Evolutionary conservation across 2,329 filamentous ascomycete species (phyloP), one percentile per base, ranked within the genome.

Genomic region (Magnaporthiopsis incrustans): DNA sequence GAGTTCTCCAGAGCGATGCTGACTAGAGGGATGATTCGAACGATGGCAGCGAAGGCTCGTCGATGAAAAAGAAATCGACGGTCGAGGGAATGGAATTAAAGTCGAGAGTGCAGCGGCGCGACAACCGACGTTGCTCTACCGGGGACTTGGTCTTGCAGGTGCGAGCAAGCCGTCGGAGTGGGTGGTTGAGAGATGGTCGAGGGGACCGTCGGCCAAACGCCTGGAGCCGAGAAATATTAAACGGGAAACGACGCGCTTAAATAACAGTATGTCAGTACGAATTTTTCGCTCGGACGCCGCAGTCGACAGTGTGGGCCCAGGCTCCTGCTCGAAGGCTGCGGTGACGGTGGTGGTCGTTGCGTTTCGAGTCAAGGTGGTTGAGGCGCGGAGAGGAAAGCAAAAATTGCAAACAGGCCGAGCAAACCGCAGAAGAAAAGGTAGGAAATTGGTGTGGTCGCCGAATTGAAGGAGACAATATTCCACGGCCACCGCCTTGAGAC

Each of bases 1-100:
- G 67, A 8, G 59, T 61, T 59, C 60, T 64, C 32, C 53, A 58
- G 33, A 22, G 25, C 18, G 18, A 50, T 14, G 57, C 26, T 10
- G 50, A 50, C 44, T 61, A 26, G 33, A 57, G 35, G 8, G 44
- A 53, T n/a, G 7, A 11, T 53, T 53, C 44, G 22, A 53, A 25
- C 11, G 22, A 53, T 53, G 18, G 44, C n/a, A 4, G 7, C 7
- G 2, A 53, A 11, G 7, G 44, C 8, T 53, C 22, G 44, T 53
- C 44, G 44, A 53, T 15, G 38, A 15, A 12, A 25, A 10, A 25
- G 22, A n/a, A 6, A 25, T 53, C 44, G 44, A 53, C 44, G 44
- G 22, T 53, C 44, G 44, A 5, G n/a, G 22, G 8, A 3, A n/a
- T 10, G 44, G 4, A 53, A 53, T 53, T 53, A 53, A 53, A 14